phyloP scores from a whole-genome alignment of 257 asterid genomes.

The Henckelia pumila region DNA sequence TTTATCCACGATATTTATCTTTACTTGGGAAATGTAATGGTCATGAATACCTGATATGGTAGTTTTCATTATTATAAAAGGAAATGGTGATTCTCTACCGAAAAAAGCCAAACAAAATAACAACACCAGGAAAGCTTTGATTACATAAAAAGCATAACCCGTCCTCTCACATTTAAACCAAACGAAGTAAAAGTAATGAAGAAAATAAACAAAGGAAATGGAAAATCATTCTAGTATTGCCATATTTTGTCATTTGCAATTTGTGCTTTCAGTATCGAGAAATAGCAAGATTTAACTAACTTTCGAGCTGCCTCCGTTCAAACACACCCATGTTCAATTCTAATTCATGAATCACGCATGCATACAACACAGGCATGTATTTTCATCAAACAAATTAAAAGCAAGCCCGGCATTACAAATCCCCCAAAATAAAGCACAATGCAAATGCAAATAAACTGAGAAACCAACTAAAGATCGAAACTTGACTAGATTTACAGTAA shows the following conservation, averaged over 20 bases:
- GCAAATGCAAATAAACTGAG: conserved; percentile 21
- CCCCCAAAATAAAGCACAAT: conserved; percentile 14
- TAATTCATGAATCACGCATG: conserved; percentile 25
- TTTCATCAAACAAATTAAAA: conserved; percentile 19
- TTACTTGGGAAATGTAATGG: background rate
- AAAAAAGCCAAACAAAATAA: background rate
- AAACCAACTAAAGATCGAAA: conserved; percentile 9
- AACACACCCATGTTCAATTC: conserved; percentile 1
- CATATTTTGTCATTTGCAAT: background rate
- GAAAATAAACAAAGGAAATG: background rate
- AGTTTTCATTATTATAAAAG: background rate
- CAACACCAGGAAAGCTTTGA: background rate
- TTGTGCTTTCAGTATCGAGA: conserved; percentile 11
- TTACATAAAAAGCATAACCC: background rate
- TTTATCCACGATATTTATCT: background rate
- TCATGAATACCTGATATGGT: background rate
- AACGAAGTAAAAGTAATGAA: background rate
- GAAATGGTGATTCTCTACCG: background rate
- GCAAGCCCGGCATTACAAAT: background rate
- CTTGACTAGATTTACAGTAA: conserved; percentile 11
- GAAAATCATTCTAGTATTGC: conserved; percentile 1
- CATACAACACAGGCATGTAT: conserved; percentile 6
- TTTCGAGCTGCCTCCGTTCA: background rate
- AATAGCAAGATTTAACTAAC: conserved; percentile 9
- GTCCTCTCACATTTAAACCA: background rate